phyloP scores from a whole-genome alignment of 768 basidiomycete genomes.

The Kwoniella sp. region DNA sequence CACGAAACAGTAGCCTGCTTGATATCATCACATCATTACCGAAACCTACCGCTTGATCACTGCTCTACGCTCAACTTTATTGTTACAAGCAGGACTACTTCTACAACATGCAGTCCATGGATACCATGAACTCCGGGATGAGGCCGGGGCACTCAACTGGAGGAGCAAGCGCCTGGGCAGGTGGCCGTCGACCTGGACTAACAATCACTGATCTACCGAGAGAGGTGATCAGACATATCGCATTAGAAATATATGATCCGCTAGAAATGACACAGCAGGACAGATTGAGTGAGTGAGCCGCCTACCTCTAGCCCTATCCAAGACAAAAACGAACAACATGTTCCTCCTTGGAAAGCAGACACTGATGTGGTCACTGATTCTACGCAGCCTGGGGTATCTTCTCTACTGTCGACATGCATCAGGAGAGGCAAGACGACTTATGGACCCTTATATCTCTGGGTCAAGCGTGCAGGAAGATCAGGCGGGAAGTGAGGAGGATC shows the following conservation, averaged over 20 bases:
- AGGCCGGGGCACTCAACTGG: neutral
- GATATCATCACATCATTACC: too few relatives aligned
- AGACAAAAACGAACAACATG: too few relatives aligned
- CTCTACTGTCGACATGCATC: constrained; percentile 54
- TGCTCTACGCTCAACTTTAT: neutral
- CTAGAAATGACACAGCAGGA: constrained; percentile 47
- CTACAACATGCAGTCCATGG: too few relatives aligned
- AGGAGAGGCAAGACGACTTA: constrained; percentile 42
- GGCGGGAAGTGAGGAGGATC: constrained; percentile 44
- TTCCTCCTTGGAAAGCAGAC: neutral
- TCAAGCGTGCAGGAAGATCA: constrained; percentile 33
- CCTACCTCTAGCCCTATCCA: too few relatives aligned
- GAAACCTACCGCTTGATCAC: too few relatives aligned
- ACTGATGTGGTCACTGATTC: constrained; percentile 2
- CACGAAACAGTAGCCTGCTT: neutral
- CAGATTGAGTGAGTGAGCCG: constrained; percentile 42
- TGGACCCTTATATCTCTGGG: constrained; percentile 41
- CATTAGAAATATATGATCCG: constrained; percentile 44
- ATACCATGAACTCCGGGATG: neutral
- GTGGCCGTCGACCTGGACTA: neutral
- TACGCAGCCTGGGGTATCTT: constrained; percentile 53
- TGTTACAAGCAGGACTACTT: too few relatives aligned
- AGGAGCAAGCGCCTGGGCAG: neutral
- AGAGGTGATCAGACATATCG: constrained; percentile 43
- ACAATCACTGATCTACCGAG: constrained; percentile 30